phyloP scores from a whole-genome alignment of 139 green algal genomes.

The Coccomyxa sp. region DNA sequence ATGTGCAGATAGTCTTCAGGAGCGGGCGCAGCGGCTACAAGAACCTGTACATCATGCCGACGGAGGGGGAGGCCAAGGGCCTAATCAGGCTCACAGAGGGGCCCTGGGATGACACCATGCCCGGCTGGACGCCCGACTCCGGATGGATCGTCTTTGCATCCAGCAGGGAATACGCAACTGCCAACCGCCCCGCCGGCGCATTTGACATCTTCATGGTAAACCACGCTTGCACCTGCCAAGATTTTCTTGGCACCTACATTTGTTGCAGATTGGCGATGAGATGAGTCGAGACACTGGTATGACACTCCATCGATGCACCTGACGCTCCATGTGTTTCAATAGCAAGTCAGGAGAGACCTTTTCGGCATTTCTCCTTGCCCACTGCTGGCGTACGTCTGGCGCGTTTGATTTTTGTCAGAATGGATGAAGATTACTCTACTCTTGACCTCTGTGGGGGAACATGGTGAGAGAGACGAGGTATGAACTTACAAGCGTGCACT shows the following conservation, averaged over 20 bases:
- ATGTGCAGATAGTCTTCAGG: conserved; percentile 2
- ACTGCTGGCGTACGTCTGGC: too few species aligned
- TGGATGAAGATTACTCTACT: too few species aligned
- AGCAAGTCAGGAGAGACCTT: too few species aligned
- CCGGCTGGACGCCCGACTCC: background rate
- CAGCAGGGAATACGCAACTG: background rate
- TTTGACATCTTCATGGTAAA: background rate
- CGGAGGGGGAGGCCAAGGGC: background rate
- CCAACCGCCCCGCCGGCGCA: background rate
- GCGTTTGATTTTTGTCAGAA: too few species aligned
- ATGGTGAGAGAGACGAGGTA: background rate
- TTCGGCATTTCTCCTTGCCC: too few species aligned
- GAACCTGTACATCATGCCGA: conserved; percentile 1
- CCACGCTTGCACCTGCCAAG: background rate
- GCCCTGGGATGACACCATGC: conserved; percentile 6
- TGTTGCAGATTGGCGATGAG: too few species aligned
- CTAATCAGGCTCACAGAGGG: conserved; percentile 1
- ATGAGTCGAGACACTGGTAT: too few species aligned
- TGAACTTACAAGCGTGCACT: background rate
- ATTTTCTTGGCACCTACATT: too few species aligned
- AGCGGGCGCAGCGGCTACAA: background rate
- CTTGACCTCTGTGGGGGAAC: too few species aligned
- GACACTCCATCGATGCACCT: too few species aligned
- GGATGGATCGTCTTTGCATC: background rate
- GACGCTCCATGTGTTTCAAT: too few species aligned